phyloP scores from a whole-genome alignment of 768 basidiomycete genomes.

The Mycena filopes region DNA sequence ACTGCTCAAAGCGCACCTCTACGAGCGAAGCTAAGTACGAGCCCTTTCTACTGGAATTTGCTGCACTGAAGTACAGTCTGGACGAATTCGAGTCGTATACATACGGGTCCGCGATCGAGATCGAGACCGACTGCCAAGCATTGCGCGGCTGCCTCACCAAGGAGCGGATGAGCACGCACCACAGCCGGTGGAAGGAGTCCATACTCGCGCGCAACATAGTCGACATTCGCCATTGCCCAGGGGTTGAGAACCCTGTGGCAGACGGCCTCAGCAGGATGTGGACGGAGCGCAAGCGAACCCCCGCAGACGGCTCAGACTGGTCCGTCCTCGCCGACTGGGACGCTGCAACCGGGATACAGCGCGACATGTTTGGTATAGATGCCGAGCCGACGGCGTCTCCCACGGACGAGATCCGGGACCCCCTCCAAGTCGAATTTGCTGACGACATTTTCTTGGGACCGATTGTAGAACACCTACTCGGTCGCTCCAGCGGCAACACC shows the following conservation, averaged over 20 bases:
- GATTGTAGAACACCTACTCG: constrained; percentile 18
- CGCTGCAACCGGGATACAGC: constrained; percentile 23
- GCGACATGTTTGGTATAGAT: background rate
- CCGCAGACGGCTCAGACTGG: constrained; percentile 32
- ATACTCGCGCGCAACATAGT: constrained; percentile 38
- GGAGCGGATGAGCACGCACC: constrained; percentile 33
- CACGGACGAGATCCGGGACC: constrained; percentile 1
- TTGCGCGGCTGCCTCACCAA: constrained; percentile 37
- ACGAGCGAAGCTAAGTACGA: constrained; percentile 43
- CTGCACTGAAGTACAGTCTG: constrained; percentile 31
- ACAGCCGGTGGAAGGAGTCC: constrained; percentile 43
- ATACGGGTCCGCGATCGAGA: constrained; percentile 41
- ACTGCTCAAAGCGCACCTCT: constrained; percentile 49
- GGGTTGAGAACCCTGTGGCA: constrained; percentile 35
- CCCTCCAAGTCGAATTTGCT: constrained; percentile 24
- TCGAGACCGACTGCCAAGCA: constrained; percentile 29
- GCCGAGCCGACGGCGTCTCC: background rate
- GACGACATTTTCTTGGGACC: constrained; percentile 29
- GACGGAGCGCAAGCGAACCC: constrained; percentile 7
- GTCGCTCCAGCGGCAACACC: constrained; percentile 25
- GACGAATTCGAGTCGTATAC: constrained; percentile 35
- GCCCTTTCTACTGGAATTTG: constrained; percentile 48
- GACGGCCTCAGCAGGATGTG: constrained; percentile 40
- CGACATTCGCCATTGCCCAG: constrained; percentile 36
- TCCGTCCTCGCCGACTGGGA: constrained; percentile 43